Conservation (phyloP, 2,329 filamentous ascomycete genomes). For the Rhynchosporium graminicola region DNA sequence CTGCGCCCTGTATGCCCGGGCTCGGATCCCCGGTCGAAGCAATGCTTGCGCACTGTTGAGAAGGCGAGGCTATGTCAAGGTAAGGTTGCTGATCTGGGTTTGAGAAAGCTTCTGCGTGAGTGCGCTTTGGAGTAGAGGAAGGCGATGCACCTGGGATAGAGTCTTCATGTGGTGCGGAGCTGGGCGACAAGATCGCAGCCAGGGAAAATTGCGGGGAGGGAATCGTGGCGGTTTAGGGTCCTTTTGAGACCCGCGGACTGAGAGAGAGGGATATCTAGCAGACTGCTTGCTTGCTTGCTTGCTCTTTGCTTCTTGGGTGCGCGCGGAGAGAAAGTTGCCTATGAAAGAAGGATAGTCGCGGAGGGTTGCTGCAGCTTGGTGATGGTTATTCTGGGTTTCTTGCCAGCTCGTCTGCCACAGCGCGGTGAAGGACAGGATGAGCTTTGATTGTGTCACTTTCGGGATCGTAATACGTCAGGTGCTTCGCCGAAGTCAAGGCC, state of each 20-base stretch:
- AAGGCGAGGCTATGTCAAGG: slow-evolving; percentile 38
- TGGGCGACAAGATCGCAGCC: slow-evolving; percentile 42
- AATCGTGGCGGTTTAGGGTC: slow-evolving; percentile 41
- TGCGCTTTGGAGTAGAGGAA: slow-evolving; percentile 39
- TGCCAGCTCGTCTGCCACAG: slow-evolving; percentile 14
- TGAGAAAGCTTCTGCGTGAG: slow-evolving; percentile 40
- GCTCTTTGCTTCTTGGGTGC: slow-evolving; percentile 8
- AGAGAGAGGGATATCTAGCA: slow-evolving; percentile 4
- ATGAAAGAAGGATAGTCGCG: slow-evolving; percentile 12
- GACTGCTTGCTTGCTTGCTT: slow-evolving; percentile 14
- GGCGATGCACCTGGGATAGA: slow-evolving; percentile 30
- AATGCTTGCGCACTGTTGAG: slow-evolving; percentile 33
- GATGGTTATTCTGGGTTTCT: slow-evolving; percentile 16
- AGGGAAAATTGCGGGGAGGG: slow-evolving; percentile 40
- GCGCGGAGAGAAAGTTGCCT: slow-evolving; percentile 16
- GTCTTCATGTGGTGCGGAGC: slow-evolving; percentile 32
- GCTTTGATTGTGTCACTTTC: slow-evolving; percentile 22
- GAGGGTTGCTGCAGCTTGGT: slow-evolving; percentile 23
- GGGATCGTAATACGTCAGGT: slow-evolving; percentile 20
- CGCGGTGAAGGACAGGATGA: slow-evolving; percentile 16
- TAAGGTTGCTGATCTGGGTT: slow-evolving; percentile 33
- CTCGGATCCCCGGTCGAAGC: slow-evolving; percentile 31
- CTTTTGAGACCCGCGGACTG: slow-evolving; percentile 32
- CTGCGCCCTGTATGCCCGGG: slow-evolving; percentile 31
- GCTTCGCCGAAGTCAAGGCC: slow-evolving; percentile 21